Evolutionary conservation across 169 alveolate species (phyloP), one percentile per base, ranked within the genome.

Genomic region (Plasmodium chabaudi): DNA sequence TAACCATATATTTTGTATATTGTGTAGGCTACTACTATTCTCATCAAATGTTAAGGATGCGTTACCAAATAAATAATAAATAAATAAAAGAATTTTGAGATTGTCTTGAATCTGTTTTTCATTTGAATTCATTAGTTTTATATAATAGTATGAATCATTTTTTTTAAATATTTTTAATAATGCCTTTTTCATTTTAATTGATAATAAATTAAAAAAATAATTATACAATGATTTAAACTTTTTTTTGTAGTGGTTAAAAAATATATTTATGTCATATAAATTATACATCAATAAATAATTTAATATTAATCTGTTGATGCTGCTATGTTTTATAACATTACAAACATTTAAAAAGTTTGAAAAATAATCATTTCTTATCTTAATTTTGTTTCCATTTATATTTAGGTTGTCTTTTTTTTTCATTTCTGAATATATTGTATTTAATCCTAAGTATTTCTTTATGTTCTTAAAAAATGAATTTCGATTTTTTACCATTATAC

Each of bases 161-260:
- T 55, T 47, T 55, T 63, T 75, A 53, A 75, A 75, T 61, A 75
- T 17, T 23, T 75, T 75, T 44, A 75, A 12, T 12, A 75, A 21
- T 19, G 55, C 27, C n/a, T 75, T 75, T 68, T 75, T 75, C 75
- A 55, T 63, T 75, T 75, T 75, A 2, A 75, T 47, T 17, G 88
- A 75, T 2, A 75, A 55, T 15, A 75, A 75, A 49, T 75, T 75
- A 42, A 75, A 75, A 75, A 75, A 61, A 63, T 44, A 75, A 21
- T 75, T 49, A 9, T 75, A 75, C 19, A 75, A 49, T 5, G 51
- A 12, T 23, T 75, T 75, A 12, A 75, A 75, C 1, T 75, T 61
- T 34, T 63, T 75, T 55, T 75, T 75, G 44, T 49, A 61, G 17
- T 75, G 88, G 0, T n/a, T 10, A 55, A 61, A 75, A 64, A 75